Conservation (phyloP, 108 stramenopile genomes). For the Pseudonitzschia delicatissima region DNA sequence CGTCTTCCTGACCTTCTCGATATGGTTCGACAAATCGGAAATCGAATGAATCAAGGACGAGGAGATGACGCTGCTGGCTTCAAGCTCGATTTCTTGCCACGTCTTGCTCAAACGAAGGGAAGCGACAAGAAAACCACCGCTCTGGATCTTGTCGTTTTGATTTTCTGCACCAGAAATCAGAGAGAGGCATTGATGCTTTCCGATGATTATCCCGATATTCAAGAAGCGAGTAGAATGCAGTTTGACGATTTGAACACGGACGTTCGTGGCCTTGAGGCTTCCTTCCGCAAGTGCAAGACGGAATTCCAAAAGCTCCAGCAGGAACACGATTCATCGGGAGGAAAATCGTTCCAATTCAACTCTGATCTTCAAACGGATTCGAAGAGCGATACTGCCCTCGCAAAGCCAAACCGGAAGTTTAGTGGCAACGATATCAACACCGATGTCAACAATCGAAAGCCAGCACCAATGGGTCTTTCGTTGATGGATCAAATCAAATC, state of each 20-base stretch:
- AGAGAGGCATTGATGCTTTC: conserved; percentile 53
- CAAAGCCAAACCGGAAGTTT: neutral
- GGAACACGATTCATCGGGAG: conserved; percentile 28
- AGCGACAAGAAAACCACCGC: conserved; percentile 91
- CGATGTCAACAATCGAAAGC: neutral
- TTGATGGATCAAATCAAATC: conserved; percentile 3
- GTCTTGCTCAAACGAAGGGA: conserved; percentile 91
- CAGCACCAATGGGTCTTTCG: neutral
- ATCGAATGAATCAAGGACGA: conserved; percentile 89
- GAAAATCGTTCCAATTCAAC: conserved; percentile 1
- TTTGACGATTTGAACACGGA: conserved; percentile 66
- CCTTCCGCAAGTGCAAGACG: conserved; percentile 55
- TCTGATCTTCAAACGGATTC: neutral
- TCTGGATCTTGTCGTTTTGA: conserved; percentile 89
- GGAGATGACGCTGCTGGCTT: conserved; percentile 86
- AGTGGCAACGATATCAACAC: neutral
- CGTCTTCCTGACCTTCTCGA: conserved; percentile 78
- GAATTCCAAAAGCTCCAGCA: conserved; percentile 63
- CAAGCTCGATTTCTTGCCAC: conserved; percentile 90
- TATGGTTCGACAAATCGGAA: conserved; percentile 88
- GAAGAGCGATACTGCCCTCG: conserved; percentile 7
- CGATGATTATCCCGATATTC: conserved; percentile 68
- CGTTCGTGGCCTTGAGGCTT: conserved; percentile 42
- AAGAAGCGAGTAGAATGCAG: conserved; percentile 62
- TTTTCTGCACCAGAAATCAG: conserved; percentile 65